Percentiles rank a stretch among this genome's conserved stretches.
These are phyloP conservation scores for Russula dissimulans DNA, from an alignment of 768 basidiomycete species.

Conservation along the genomic window DNA sequence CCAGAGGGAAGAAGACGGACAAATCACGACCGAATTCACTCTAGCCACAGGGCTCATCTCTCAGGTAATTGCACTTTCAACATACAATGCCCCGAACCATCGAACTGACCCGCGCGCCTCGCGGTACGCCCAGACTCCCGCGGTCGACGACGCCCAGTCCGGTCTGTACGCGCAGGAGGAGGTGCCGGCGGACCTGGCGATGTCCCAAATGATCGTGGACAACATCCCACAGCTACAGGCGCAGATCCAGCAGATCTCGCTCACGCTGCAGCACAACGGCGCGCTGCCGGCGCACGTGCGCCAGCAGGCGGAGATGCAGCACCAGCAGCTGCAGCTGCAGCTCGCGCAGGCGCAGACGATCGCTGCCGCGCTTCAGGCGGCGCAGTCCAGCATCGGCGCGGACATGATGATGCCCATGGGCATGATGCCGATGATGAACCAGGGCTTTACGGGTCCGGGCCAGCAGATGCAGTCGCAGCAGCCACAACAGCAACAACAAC, in stretches of 20 bases:
- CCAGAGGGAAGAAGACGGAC: slow-evolving; percentile 42
- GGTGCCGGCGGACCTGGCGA: slow-evolving; percentile 52
- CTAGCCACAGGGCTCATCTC: neutral
- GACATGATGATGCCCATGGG: slow-evolving; percentile 32
- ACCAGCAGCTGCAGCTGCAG: slow-evolving; percentile 71
- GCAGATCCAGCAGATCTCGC: slow-evolving; percentile 69
- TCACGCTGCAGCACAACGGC: slow-evolving; percentile 69
- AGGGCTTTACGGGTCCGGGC: slow-evolving; percentile 10
- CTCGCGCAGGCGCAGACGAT: slow-evolving; percentile 73
- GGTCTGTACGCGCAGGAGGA: slow-evolving; percentile 70
- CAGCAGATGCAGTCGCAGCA: slow-evolving; percentile 16
- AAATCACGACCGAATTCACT: slow-evolving; percentile 4
- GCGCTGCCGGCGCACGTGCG: slow-evolving; percentile 63
- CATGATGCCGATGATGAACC: slow-evolving; percentile 16
- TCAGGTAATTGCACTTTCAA: neutral
- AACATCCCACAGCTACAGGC: slow-evolving; percentile 78
- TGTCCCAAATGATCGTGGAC: slow-evolving; percentile 62
- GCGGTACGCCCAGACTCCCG: slow-evolving; percentile 8
- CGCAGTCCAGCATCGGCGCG: slow-evolving; percentile 29
- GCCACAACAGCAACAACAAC: slow-evolving; percentile 32
- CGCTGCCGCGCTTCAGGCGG: slow-evolving; percentile 44
- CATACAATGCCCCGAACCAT: no score
- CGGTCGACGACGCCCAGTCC: slow-evolving; percentile 25
- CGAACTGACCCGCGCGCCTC: no score
- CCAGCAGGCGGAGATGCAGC: slow-evolving; percentile 74